phyloP scores from a whole-genome alignment of 208 protist genomes.

The Acanthamoeba castellanii region DNA sequence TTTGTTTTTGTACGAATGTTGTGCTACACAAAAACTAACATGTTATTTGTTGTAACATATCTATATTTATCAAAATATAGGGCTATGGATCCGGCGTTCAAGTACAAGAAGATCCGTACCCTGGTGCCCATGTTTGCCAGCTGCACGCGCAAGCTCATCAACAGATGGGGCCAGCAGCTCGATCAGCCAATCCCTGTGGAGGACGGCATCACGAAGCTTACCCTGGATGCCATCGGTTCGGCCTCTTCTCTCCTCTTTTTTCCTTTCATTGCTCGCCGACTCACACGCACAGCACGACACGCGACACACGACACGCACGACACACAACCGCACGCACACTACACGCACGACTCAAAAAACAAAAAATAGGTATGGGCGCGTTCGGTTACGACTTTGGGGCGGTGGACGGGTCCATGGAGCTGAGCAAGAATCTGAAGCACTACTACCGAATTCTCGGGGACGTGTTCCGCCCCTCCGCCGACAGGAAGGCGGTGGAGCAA shows the following conservation, averaged over 20 bases:
- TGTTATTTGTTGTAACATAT: neutral
- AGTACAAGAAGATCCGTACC: slow-evolving; percentile 67
- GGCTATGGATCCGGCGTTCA: slow-evolving; percentile 30
- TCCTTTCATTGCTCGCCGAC: no score
- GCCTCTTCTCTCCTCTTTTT: neutral
- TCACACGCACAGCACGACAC: no score
- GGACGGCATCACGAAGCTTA: slow-evolving; percentile 10
- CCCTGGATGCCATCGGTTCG: slow-evolving; percentile 57
- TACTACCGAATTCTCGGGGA: neutral
- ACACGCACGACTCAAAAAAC: no score
- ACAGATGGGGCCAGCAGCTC: neutral
- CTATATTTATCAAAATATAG: neutral
- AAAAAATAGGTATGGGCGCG: neutral
- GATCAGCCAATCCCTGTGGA: neutral
- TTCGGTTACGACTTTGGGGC: slow-evolving; percentile 14
- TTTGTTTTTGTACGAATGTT: no score
- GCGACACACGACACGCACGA: no score
- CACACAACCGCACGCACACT: neutral
- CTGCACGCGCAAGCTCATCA: slow-evolving; percentile 28
- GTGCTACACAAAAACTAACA: no score
- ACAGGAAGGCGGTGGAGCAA: neutral
- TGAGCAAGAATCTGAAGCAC: neutral
- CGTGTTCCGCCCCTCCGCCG: neutral
- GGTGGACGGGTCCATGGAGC: neutral
- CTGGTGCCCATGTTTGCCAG: slow-evolving; percentile 55